Evolutionary conservation across 2,329 filamentous ascomycete genomes (phyloP), one percentile per base, ranked within the genome.

Genomic region (Cercospora sesami): DNA sequence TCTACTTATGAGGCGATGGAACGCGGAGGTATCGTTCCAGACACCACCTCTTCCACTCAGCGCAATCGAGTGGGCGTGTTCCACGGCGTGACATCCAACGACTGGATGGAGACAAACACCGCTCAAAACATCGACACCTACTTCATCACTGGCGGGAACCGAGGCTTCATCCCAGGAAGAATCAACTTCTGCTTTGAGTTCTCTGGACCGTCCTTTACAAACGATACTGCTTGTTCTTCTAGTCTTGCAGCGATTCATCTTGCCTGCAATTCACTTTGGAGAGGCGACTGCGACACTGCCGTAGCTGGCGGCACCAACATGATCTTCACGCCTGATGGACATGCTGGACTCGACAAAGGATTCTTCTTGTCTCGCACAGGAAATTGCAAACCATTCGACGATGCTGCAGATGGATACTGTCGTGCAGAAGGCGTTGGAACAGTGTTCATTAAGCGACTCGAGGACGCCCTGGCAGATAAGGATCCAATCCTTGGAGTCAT

Each of bases 191-290:
- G 62, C 61, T 67, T 69, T 79, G 90, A 91, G 73, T 93, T 92
- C 78, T 87, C 85, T 48, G 91, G 91, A 0, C 90, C 90, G 0
- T 91, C 88, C 23, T 89, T 88, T 75, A 90, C 86, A 62, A 84
- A 92, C 58, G 91, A 93, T 73, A 93, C 91, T n/a, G 91, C 91
- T 5, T 93, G 91, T 75, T 92, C 90, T 0, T 92, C 90, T 0
- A 90, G 89, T 70, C 83, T 91, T 7, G 89, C 90, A 3, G 90
- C 90, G 0, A 88, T 93, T 58, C 88, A 92, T 71, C 81, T 91
- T 1, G 86, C 88, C 3, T 94, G 91, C 79, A 89, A 89, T 8
- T 88, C 91, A 0, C 82, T 75, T 0, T 70, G 68, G 70, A 61
- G 62, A n/a, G 67, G 71, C 6, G 71, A 73, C 3, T 45, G 55